Conservation (phyloP, 495 filamentous ascomycete species). For the Physcia stellaris region DNA sequence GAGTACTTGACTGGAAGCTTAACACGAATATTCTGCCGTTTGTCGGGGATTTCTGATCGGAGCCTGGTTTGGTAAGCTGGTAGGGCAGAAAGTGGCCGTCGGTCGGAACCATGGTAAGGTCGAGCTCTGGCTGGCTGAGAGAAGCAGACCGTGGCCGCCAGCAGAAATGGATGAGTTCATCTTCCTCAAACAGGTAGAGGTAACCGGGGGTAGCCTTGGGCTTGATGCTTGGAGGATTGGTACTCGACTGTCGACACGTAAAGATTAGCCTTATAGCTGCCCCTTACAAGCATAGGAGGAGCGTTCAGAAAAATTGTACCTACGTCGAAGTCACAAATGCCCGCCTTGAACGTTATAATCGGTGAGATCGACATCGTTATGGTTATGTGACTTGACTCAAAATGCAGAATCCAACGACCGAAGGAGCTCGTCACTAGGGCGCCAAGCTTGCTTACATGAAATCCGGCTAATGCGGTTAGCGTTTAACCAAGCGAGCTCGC, state of each 20-base stretch:
- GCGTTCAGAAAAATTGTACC: no score
- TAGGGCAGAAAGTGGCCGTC: slow-evolving; percentile 81
- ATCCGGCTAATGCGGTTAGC: no score
- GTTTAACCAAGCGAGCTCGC: slow-evolving; percentile 8
- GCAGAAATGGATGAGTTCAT: slow-evolving; percentile 93
- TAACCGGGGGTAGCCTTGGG: slow-evolving; percentile 64
- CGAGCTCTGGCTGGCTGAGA: slow-evolving; percentile 56
- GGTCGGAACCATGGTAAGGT: slow-evolving; percentile 79
- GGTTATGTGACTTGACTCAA: no score
- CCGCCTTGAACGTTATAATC: slow-evolving; percentile 94
- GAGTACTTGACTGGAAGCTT: slow-evolving; percentile 87
- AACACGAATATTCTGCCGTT: slow-evolving; percentile 86
- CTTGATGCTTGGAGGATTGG: slow-evolving; percentile 50
- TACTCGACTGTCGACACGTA: no score
- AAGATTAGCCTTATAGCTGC: no score
- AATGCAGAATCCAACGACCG: no score
- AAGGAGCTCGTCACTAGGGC: no score
- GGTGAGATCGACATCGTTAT: slow-evolving; percentile 62
- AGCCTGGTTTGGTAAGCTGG: slow-evolving; percentile 33
- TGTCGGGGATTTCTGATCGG: slow-evolving; percentile 42
- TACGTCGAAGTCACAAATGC: slow-evolving; percentile 78
- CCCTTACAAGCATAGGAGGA: no score
- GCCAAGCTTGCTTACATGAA: no score
- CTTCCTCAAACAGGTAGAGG: slow-evolving; percentile 87
- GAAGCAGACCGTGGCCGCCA: slow-evolving; percentile 63